phyloP scores from a whole-genome alignment of 768 basidiomycete species.

The Tremella fuciformis region DNA sequence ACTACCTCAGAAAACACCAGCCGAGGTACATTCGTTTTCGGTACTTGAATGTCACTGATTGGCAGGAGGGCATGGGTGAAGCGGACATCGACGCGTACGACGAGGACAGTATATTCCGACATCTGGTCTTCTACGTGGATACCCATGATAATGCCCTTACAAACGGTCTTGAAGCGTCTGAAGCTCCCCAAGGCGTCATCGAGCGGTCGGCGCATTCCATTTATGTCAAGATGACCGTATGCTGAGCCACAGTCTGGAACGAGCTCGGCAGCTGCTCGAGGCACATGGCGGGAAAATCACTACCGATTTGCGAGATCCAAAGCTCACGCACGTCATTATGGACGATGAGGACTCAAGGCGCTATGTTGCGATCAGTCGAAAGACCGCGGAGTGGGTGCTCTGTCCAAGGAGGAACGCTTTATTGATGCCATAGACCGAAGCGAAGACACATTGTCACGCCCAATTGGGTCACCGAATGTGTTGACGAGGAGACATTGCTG shows the following conservation, averaged over 20 bases:
- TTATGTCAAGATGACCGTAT: not conserved
- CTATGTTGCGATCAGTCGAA: conserved; percentile 66
- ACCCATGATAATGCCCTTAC: conserved; percentile 67
- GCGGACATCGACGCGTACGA: conserved; percentile 73
- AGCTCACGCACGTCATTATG: conserved; percentile 79
- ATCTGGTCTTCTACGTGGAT: conserved; percentile 90
- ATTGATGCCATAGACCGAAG: conserved; percentile 65
- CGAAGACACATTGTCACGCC: conserved; percentile 72
- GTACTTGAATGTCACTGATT: conserved; percentile 3
- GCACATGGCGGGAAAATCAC: conserved; percentile 71
- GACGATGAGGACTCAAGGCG: conserved; percentile 78
- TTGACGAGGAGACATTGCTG: conserved; percentile 78
- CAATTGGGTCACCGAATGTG: conserved; percentile 71
- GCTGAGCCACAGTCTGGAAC: conserved; percentile 57
- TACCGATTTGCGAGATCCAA: conserved; percentile 65
- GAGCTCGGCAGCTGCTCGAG: conserved; percentile 59
- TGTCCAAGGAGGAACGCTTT: not conserved
- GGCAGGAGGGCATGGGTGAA: conserved; percentile 65
- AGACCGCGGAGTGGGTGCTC: conserved; percentile 65
- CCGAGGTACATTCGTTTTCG: not conserved
- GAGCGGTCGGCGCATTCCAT: conserved; percentile 57
- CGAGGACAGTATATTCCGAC: conserved; percentile 70
- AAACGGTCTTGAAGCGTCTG: conserved; percentile 62
- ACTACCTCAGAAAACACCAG: not conserved
- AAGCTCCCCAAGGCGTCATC: conserved; percentile 56